These are phyloP conservation scores for Paecilomyces variotii DNA, from an alignment of 2,329 filamentous ascomycete species.

Conservation along the genomic window DNA sequence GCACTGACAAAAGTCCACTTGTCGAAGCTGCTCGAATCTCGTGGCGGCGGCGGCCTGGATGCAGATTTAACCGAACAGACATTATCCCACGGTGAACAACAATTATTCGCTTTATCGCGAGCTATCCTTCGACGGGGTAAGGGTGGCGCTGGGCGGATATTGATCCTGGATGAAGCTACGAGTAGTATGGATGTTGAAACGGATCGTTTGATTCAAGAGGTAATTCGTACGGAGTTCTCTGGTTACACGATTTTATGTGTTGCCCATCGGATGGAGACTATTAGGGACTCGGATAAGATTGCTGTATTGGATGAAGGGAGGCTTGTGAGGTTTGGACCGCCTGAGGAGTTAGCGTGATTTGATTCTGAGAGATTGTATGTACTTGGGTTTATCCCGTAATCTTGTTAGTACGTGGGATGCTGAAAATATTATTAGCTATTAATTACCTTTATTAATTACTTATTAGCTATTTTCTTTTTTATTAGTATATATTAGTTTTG, in stretches of 20 bases:
- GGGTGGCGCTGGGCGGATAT: constrained; percentile 55
- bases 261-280: constrained; percentile 78
- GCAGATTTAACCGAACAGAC: constrained; percentile 22
- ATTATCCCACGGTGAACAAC: constrained; percentile 43
- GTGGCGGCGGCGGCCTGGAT: constrained; percentile 33
- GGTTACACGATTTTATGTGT: constrained; percentile 84
- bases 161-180: constrained; percentile 90
- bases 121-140: constrained; percentile 30
- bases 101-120: constrained; percentile 44
- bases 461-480: no score
- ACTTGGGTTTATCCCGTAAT: no score
- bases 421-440: no score
- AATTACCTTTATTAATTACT: no score
- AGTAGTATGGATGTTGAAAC: constrained; percentile 87
- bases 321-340: constrained; percentile 50
- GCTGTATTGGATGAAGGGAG: constrained; percentile 82
- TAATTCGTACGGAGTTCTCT: constrained; percentile 71
- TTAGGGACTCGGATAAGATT: constrained; percentile 85
- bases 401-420: no score
- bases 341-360: background rate
- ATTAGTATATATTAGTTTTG: no score
- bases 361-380: background rate
- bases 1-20: constrained; percentile 42
- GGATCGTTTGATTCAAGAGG: constrained; percentile 82
- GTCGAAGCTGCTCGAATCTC: constrained; percentile 29